Evolutionary conservation across 2,329 filamentous ascomycete species (phyloP).

Genomic region (Ceratocystis huliohia): DNA sequence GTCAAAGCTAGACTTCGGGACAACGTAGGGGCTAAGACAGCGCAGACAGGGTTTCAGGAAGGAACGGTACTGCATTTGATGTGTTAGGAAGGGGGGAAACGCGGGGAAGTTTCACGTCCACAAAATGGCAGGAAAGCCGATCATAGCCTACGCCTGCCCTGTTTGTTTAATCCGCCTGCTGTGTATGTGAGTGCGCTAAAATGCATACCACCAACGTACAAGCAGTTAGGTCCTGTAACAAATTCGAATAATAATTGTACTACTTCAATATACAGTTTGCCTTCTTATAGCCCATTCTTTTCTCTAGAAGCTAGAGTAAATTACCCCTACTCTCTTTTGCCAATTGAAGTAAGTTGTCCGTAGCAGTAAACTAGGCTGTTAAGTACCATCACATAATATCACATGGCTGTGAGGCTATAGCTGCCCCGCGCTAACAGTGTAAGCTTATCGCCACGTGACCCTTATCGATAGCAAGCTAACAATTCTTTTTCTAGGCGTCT

Average conservation of each 20-base stretch:
- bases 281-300: too few relatives aligned
- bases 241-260: too few relatives aligned
- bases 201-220: neutral
- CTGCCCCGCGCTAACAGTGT: neutral
- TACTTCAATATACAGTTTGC: too few relatives aligned
- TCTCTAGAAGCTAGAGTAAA: too few relatives aligned
- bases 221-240: too few relatives aligned
- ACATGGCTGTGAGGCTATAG: neutral
- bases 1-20: conserved; percentile 17
- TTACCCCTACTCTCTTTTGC: too few relatives aligned
- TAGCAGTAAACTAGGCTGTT: neutral
- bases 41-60: neutral
- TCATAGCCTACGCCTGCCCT: neutral
- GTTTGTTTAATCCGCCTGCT: neutral
- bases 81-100: neutral
- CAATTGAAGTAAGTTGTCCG: too few relatives aligned
- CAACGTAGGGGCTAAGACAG: neutral
- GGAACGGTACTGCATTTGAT: neutral
- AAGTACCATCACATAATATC: neutral
- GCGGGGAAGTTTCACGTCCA: conserved; percentile 1
- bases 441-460: conserved; percentile 1
- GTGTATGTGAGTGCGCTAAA: neutral
- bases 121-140: neutral
- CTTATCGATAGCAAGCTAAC: neutral
- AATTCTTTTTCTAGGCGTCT: neutral